Conservation (phyloP, 75 land plant genomes). For the Picea glauca region DNA sequence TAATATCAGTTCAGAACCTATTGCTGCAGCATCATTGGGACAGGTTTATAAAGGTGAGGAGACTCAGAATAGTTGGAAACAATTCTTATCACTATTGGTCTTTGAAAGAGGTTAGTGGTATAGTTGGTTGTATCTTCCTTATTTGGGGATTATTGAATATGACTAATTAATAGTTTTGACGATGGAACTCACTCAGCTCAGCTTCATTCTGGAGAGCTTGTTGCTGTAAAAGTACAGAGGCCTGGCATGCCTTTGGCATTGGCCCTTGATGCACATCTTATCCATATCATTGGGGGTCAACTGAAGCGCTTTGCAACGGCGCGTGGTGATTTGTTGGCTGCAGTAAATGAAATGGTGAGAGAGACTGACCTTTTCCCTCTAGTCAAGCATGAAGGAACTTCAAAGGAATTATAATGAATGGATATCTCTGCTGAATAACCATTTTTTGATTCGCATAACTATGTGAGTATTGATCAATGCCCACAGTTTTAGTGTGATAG, state of each 20-base stretch:
- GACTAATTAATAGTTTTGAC: conserved; percentile 6
- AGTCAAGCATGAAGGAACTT: background rate
- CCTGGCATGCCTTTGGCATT: conserved; percentile 65
- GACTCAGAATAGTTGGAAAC: background rate
- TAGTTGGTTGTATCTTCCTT: background rate
- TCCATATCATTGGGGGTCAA: conserved; percentile 92
- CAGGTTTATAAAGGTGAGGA: conserved; percentile 95
- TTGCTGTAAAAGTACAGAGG: conserved; percentile 96
- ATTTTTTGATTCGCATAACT: background rate
- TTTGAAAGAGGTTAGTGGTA: background rate
- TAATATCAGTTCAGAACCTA: conserved; percentile 78
- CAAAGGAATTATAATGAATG: background rate
- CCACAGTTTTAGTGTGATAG: background rate
- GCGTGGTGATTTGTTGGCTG: conserved; percentile 81
- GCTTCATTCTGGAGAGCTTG: conserved; percentile 82
- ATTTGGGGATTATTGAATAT: background rate
- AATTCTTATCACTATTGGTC: background rate
- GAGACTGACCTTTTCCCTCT: background rate
- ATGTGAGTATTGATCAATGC: background rate
- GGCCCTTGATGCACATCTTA: conserved; percentile 89
- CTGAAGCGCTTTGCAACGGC: conserved; percentile 82
- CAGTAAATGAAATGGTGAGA: conserved; percentile 96
- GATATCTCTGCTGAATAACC: background rate
- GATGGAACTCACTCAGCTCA: conserved; percentile 54
- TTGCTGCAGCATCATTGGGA: conserved; percentile 97